Conservation (phyloP, 129 eudicot species). For the Tanacetum coccineum region DNA sequence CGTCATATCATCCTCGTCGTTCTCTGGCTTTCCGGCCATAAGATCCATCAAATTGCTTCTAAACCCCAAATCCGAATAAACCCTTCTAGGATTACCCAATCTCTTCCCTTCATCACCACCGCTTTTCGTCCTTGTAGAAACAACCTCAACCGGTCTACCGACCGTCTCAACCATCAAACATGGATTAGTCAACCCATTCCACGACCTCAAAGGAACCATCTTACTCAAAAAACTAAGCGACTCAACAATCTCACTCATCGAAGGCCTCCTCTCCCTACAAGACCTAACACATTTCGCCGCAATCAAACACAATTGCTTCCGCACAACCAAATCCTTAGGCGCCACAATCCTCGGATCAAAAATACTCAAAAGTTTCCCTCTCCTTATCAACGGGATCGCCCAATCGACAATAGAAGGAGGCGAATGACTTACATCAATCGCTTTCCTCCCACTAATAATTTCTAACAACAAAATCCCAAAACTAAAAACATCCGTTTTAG, state of each 20-base stretch:
- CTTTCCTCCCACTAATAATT: conserved; percentile 86
- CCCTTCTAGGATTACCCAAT: conserved; percentile 55
- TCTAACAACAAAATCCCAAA: conserved; percentile 80
- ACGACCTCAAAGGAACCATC: conserved; percentile 58
- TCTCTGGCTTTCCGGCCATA: conserved; percentile 41
- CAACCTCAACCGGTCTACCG: conserved; percentile 46
- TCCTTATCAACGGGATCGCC: conserved; percentile 86
- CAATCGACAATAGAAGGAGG: conserved; percentile 93
- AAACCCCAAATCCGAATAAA: conserved; percentile 77
- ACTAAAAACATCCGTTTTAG: conserved; percentile 87
- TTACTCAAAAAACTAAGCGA: conserved; percentile 55
- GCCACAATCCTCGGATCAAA: conserved; percentile 68
- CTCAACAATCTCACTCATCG: conserved; percentile 72
- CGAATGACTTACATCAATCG: conserved; percentile 74
- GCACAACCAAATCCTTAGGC: conserved; percentile 59
- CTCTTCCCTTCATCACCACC: conserved; percentile 29
- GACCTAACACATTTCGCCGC: conserved; percentile 92
- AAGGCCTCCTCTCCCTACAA: conserved; percentile 71
- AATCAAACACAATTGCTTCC: conserved; percentile 67
- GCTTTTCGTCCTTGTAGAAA: conserved; percentile 21
- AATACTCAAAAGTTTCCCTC: conserved; percentile 50
- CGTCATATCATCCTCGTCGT: conserved; percentile 23
- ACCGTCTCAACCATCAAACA: conserved; percentile 85
- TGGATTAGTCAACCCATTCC: conserved; percentile 74
- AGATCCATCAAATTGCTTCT: conserved; percentile 79